These are phyloP conservation scores for Gossypium stocksii DNA, from an alignment of 345 rosid genomes.

Conservation along the genomic window DNA sequence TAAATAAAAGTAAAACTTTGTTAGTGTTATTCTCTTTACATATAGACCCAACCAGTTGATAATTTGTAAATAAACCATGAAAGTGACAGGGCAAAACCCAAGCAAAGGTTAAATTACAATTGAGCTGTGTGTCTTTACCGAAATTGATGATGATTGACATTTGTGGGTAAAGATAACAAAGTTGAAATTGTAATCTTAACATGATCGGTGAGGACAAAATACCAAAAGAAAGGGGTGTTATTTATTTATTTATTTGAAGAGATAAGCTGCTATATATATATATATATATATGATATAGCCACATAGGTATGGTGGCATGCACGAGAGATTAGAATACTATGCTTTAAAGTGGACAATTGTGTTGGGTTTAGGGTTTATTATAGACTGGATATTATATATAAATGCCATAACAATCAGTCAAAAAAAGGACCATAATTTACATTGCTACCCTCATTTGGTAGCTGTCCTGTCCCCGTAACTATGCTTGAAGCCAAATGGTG, in stretches of 20 bases:
- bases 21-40: too few species aligned
- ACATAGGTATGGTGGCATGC: neutral
- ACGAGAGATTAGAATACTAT: neutral
- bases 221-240: neutral
- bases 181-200: neutral
- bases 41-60: neutral
- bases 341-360: constrained; percentile 1
- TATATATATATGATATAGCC: neutral
- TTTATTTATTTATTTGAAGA: neutral
- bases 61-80: neutral
- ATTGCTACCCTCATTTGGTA: neutral
- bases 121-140: neutral
- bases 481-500: constrained; percentile 11
- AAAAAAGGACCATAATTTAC: neutral
- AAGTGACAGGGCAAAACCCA: neutral
- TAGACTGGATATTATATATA: neutral
- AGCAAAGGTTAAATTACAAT: neutral
- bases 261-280: neutral
- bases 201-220: neutral
- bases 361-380: neutral
- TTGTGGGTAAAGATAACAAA: neutral
- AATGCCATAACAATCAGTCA: neutral
- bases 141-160: neutral
- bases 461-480: neutral
- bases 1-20: too few species aligned